Conservation (phyloP, 495 filamentous ascomycete genomes). For the Recurvomyces mirabilis region DNA sequence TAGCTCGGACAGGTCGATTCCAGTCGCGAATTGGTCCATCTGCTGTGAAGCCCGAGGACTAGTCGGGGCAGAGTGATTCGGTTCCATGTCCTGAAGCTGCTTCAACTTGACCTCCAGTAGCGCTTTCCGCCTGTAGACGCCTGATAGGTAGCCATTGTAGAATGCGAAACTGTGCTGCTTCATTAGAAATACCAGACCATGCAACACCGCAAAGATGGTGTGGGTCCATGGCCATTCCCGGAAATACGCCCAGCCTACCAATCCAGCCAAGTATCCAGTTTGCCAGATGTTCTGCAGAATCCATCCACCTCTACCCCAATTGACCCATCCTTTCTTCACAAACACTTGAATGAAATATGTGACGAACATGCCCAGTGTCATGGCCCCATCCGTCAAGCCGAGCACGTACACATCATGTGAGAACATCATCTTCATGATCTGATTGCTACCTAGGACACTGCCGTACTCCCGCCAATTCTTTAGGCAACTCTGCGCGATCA, state of each 20-base stretch:
- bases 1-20: conserved; percentile 22
- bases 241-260: conserved; percentile 49
- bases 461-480: conserved; percentile 54
- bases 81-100: conserved; percentile 32
- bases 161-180: conserved; percentile 68
- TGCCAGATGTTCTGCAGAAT: conserved; percentile 63
- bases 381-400: conserved; percentile 52
- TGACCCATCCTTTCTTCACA: conserved; percentile 41
- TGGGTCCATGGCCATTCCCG: conserved; percentile 70
- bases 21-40: conserved; percentile 25
- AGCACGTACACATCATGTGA: conserved; percentile 52
- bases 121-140: conserved; percentile 40
- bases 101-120: conserved; percentile 36
- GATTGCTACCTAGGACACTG: conserved; percentile 50
- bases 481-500: conserved; percentile 50
- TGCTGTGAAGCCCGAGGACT: conserved; percentile 18
- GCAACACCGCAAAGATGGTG: conserved; percentile 59
- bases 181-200: conserved; percentile 62
- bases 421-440: conserved; percentile 60
- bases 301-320: conserved; percentile 57
- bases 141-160: conserved; percentile 64
- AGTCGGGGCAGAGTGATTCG: conserved; percentile 23
- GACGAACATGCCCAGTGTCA: conserved; percentile 48
- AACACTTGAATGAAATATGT: conserved; percentile 49
- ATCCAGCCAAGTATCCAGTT: conserved; percentile 43